Evolutionary conservation across 2,329 filamentous ascomycete genomes (phyloP), one percentile per base, ranked within the genome.

Genomic region (Sclerotinia minor): DNA sequence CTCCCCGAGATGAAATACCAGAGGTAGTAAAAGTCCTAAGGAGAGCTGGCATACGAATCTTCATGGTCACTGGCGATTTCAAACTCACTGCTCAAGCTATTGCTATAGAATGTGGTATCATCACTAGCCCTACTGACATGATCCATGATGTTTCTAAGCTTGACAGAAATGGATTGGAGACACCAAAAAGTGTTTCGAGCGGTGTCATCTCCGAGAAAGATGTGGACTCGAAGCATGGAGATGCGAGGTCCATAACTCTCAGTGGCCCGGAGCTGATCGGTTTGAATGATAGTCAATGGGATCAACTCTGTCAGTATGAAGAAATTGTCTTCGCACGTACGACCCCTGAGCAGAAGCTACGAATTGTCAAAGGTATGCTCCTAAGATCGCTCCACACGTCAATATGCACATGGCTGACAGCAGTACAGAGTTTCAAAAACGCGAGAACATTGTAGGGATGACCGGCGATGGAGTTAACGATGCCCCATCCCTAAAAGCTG

Each of bases 51-150:
- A 89, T 93, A 64, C 82, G 88, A 19, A 86, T 92, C 50, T 88
- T 90, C 76, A 93, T 93, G 90, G 90, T 85, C 69, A 93, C 90
- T 1, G 90, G 90, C 4, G 90, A 93, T 74, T 92, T 90, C 75
- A 87, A 87, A 50, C 82, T 92, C n/a, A 93, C 90, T 0, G 90
- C 90, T 0, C 82, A 86, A 65, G 88, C 89, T 1, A 92, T 92
- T 70, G 89, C 89, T 0, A 82, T 84, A 5, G 85, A 91, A 60
- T 90, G 88, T 69, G 88, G 89, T 7, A 92, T 92, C 73, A 82
- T 92, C 64, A 89, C 82, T 5, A 71, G 70, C 45, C 55, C 67
- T 0, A 24, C 71, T 35, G 41, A 32, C 24, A 60, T 69, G 67
- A 71, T 72, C n/a, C 64, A 72, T n/a, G 67, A 70, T 58, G 44